Evolutionary conservation across 495 filamentous ascomycete genomes (phyloP), one percentile per base, ranked within the genome.

Genomic region (Bryoglossum gracile): DNA sequence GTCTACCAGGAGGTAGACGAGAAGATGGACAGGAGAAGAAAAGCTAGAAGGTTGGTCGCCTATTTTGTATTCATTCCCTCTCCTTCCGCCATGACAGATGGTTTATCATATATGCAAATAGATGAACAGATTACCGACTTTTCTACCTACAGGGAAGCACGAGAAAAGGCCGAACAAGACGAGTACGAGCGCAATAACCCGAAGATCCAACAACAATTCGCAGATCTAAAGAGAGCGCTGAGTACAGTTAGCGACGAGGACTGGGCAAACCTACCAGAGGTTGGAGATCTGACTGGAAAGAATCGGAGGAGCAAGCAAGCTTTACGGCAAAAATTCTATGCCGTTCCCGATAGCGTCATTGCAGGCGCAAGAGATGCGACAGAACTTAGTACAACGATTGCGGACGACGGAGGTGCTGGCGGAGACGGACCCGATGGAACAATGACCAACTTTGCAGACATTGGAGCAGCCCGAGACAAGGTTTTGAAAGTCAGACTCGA

Each of bases 151-250:
- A 96, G 92, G 87, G 92, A 97, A 88, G 83, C 82, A 67, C 89
- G 92, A 57, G 92, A 97, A 68, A 72, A 83, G 59, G 77, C 86
- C 70, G 90, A 97, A 70, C 82, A 75, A 65, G 86, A 92, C 57
- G 90, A 96, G 46, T 94, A 95, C 75, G 94, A 99, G 66, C 79
- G 81, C 36, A 86, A 95, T 62, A 97, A 97, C 62, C 92, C 92
- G 3, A 99, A 97, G 66, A 97, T 99, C 43, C 89, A 95, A 67
- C 89, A 96, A 57, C 92, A 97, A 63, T 99, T 99, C 62, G 89
- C 89, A 62, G 94, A 95, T 56, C 72, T 96, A 37, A 99, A 97
- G 66, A 75, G 94, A 59, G 87, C 85, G 1, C 74, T 99, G 19
- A 85, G 84, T 26, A 83, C 81, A 13, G 82, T 99, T 41, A 87